phyloP scores from a whole-genome alignment of 1,284 basidiomycete genomes.

The Fistulinella cinereoalba region DNA sequence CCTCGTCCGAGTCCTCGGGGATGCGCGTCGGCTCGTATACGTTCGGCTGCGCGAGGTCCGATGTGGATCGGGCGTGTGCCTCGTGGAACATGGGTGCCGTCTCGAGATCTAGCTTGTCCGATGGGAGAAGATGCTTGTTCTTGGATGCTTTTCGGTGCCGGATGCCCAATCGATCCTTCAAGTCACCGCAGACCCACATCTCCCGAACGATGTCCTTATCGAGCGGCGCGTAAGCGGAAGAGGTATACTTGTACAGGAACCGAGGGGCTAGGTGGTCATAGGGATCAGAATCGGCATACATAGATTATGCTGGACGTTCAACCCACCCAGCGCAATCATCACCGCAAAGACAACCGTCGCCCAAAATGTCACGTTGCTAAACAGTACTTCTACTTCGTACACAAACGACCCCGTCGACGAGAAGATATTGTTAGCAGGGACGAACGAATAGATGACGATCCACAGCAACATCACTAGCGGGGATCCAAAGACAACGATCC shows the following conservation, averaged over 20 bases:
- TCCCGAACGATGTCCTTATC: conserved; percentile 88
- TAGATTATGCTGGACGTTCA: neutral
- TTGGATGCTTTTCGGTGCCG: conserved; percentile 52
- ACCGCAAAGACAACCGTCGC: conserved; percentile 68
- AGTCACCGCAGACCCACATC: conserved; percentile 81
- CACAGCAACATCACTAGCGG: conserved; percentile 78
- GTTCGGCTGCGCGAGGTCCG: conserved; percentile 45
- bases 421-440: conserved; percentile 40
- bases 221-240: conserved; percentile 64
- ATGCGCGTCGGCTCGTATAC: conserved; percentile 45
- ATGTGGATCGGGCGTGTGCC: conserved; percentile 59
- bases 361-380: conserved; percentile 82
- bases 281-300: conserved; percentile 18
- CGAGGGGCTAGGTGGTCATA: conserved; percentile 66
- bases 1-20: conserved; percentile 28
- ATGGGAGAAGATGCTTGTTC: too few species aligned
- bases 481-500: conserved; percentile 77
- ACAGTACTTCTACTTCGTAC: conserved; percentile 72
- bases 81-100: conserved; percentile 66
- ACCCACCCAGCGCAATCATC: conserved; percentile 67
- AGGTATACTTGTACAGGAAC: conserved; percentile 68
- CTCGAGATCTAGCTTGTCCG: conserved; percentile 44
- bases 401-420: conserved; percentile 61
- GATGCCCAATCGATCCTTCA: conserved; percentile 82
- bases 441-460: conserved; percentile 84